phyloP scores from a whole-genome alignment of 169 alveolate species.

The Blepharisma undulans region DNA sequence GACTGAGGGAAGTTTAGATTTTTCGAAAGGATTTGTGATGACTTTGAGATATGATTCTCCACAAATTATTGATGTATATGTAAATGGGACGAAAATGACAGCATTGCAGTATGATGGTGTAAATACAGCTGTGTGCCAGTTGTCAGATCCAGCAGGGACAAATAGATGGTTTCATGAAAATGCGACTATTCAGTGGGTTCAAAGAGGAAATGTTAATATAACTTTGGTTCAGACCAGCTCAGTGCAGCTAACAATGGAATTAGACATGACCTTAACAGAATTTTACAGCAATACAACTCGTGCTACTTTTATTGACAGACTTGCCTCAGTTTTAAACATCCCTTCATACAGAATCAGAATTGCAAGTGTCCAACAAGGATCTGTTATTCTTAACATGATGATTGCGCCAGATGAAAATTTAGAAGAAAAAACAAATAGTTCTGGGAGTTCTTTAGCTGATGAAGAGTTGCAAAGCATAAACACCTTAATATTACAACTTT shows the following conservation, averaged over 20 bases:
- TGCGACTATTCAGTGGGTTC: neutral
- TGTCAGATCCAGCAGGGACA: neutral
- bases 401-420: neutral
- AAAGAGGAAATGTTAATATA: neutral
- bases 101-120: neutral
- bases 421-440: neutral
- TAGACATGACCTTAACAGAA: slow-evolving; percentile 51
- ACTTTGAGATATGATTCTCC: slow-evolving; percentile 30
- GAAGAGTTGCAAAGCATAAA: neutral
- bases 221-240: slow-evolving; percentile 13
- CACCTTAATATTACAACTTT: neutral
- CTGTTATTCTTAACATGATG: slow-evolving; percentile 29
- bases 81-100: neutral
- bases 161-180: slow-evolving; percentile 35
- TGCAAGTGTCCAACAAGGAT: slow-evolving; percentile 48
- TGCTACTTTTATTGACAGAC: slow-evolving; percentile 52
- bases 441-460: neutral
- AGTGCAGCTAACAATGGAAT: slow-evolving; percentile 33
- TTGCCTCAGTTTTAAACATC: slow-evolving; percentile 52
- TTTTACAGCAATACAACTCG: slow-evolving; percentile 43
- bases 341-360: slow-evolving; percentile 49
- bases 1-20: neutral
- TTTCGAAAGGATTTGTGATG: neutral
- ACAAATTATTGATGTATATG: slow-evolving; percentile 6
- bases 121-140: neutral